Base-by-base conservation (phyloP, 2,329 filamentous ascomycete genomes). In the Sordariomycetes sp. region DNA sequence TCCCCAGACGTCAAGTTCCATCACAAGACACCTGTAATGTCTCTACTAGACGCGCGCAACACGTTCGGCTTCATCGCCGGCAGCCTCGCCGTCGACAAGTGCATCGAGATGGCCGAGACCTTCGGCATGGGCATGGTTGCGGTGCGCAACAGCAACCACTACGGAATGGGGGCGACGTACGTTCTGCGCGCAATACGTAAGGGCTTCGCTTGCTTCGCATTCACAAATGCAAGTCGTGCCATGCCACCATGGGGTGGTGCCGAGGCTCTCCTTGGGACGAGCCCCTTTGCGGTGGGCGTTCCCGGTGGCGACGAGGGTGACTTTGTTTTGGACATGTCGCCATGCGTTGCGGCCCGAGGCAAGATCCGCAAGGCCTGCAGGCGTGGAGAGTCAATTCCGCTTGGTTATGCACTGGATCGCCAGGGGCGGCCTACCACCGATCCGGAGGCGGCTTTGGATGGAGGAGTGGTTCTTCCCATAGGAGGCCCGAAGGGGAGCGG, bases 381-480 rank as follows among this genome's bases (percentile, higher is more conserved):
- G 33, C 58, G 77, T 31, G 72, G 71, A 2, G 75, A 79, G 51
- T 72, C 69, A 53, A 79, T 80, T 25, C 76, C 75, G 1, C 41
- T 53, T 3, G 73, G 76, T 43, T 86, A 80, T 80, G 81, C 80
- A 5, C 58, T 86, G n/a, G 80, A 86, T 57, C 63, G 57, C 4
- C 68, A 84, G 17, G 81, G 81, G 2, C 61, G 61, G 20, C 62
- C 55, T 23, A 83, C 79, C 1, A 69, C 76, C 37, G 79, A 86
- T 47, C 80, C 82, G 0, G 67, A 63, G 1, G 64, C 61, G 18
- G 82, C 81, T 0, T 55, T 86, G 21, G 68, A 74, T 35, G 81
- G 80, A 1, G 78, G 83, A 3, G 86, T 86, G 81, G 57, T 85
- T 20, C n/a, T n/a, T n/a, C 81, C 81, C 0, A 84, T 86, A 76